Evolutionary conservation across 139 green algal species (phyloP).

Genomic region (Tetradesmus lagerheimii): DNA sequence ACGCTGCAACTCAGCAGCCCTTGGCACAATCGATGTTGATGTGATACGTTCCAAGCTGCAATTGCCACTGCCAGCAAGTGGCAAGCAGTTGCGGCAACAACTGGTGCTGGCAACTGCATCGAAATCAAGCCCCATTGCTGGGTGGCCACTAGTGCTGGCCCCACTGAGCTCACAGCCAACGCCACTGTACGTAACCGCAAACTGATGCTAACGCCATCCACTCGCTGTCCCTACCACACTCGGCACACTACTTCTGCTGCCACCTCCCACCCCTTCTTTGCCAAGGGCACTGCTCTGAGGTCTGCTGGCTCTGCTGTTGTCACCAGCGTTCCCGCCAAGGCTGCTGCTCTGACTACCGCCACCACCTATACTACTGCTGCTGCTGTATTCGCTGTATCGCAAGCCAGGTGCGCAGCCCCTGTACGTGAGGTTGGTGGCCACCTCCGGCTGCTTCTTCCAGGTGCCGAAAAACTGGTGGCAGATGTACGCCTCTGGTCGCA

Average conservation of each 20-base stretch:
- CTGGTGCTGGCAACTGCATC: neutral
- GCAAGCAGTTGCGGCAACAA: neutral
- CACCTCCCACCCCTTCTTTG: too few species aligned
- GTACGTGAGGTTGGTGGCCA: slow-evolving; percentile 22
- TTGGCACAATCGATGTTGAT: too few species aligned
- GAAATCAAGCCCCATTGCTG: too few species aligned
- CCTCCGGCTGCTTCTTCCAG: slow-evolving; percentile 42
- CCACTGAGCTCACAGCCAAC: too few species aligned
- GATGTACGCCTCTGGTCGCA: slow-evolving; percentile 36
- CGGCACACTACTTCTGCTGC: too few species aligned
- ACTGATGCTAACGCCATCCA: neutral
- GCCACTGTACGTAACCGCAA: too few species aligned
- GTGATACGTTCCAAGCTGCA: too few species aligned
- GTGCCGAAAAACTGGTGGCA: slow-evolving; percentile 47
- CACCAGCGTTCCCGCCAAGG: neutral
- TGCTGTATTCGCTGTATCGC: neutral
- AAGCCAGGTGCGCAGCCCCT: neutral
- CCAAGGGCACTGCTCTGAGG: neutral
- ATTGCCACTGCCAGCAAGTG: too few species aligned
- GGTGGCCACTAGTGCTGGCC: too few species aligned
- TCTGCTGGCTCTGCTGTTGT: neutral
- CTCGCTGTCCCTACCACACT: too few species aligned
- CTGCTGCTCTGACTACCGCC: neutral
- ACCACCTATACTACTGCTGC: slow-evolving; percentile 3
- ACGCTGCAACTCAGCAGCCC: too few species aligned